A percentile compares a stretch with the other conserved stretches of the same genome.
Evolutionary conservation across 139 green algal species (phyloP).

Genomic region (Coelastrella sp.): DNA sequence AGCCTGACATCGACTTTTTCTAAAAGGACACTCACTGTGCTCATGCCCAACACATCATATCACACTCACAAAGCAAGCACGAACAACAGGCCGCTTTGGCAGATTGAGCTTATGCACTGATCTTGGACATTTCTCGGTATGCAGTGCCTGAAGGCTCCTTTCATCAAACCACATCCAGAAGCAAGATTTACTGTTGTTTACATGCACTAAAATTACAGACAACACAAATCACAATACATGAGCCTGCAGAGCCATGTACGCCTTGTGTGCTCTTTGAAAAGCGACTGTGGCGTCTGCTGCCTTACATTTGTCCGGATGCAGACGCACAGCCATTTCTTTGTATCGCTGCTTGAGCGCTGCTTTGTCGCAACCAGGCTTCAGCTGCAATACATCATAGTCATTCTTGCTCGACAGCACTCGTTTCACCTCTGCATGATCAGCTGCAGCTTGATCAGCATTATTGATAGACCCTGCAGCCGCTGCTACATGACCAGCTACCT

Average conservation of each 20-base stretch:
- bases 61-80: too few species aligned
- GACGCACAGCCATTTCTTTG: slow-evolving; percentile 52
- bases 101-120: too few species aligned
- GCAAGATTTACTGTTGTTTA: too few species aligned
- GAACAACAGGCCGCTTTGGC: too few species aligned
- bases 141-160: too few species aligned
- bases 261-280: slow-evolving; percentile 56
- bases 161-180: too few species aligned
- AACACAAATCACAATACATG: neutral
- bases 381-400: slow-evolving; percentile 46
- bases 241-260: slow-evolving; percentile 52
- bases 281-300: slow-evolving; percentile 49
- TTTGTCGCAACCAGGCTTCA: slow-evolving; percentile 29
- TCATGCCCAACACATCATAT: too few species aligned
- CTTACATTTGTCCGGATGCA: slow-evolving; percentile 71
- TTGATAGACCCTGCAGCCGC: neutral
- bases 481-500: slow-evolving; percentile 8
- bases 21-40: too few species aligned
- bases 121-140: too few species aligned
- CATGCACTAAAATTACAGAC: too few species aligned
- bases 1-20: too few species aligned
- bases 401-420: slow-evolving; percentile 28
- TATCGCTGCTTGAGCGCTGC: slow-evolving; percentile 59
- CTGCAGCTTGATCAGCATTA: neutral
- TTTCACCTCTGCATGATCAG: slow-evolving; percentile 24